Evolutionary conservation across 768 basidiomycete genomes (phyloP).

Genomic region (Leccinum aurantiacum): DNA sequence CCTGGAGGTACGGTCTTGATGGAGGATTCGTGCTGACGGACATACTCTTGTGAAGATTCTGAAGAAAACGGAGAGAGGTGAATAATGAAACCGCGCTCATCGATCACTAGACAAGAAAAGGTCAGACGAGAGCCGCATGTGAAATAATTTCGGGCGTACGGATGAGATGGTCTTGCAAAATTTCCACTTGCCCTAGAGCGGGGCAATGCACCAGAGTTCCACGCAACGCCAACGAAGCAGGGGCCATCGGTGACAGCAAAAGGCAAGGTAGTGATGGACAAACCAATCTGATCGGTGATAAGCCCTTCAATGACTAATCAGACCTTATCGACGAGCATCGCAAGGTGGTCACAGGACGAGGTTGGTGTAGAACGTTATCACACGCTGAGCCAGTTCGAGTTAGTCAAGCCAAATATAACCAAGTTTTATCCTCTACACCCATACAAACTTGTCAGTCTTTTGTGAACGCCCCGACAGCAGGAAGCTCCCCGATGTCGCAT

Average conservation of each 20-base stretch:
- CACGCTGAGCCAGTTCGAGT: not conserved
- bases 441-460: not conserved
- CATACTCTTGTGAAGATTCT: conserved; percentile 35
- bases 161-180: conserved; percentile 57
- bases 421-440: not conserved
- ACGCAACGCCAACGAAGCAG: conserved; percentile 29
- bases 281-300: not conserved
- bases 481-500: conserved; percentile 27
- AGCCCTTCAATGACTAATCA: not conserved
- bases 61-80: conserved; percentile 44
- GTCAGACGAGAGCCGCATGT: conserved; percentile 4
- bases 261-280: not conserved
- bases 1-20: conserved; percentile 44
- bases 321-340: not conserved
- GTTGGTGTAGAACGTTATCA: not conserved
- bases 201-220: conserved; percentile 64
- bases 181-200: conserved; percentile 48
- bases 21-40: conserved; percentile 21
- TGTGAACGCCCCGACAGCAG: conserved; percentile 5
- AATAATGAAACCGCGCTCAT: conserved; percentile 48
- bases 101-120: conserved; percentile 26
- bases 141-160: conserved; percentile 30
- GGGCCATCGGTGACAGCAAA: conserved; percentile 11
- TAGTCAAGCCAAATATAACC: not conserved
- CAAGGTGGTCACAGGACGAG: not conserved